Evolutionary conservation across 805 yeast species (phyloP).

Genomic region (Komagataella mondaviorum): DNA sequence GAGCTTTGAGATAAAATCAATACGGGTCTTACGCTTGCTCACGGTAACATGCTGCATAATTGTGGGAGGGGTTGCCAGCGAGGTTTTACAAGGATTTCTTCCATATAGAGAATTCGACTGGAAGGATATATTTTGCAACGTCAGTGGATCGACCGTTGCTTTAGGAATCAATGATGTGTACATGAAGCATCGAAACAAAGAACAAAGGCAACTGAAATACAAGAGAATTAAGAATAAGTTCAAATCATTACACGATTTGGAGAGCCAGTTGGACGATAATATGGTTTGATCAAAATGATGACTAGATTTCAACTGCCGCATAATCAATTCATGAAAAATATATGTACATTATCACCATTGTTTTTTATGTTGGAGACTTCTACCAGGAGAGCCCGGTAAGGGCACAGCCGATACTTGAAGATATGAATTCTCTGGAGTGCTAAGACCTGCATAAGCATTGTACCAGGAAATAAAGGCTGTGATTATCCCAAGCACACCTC

Average conservation of each 20-base stretch:
- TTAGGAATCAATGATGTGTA: slow-evolving; percentile 1
- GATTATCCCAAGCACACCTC: slow-evolving; percentile 52
- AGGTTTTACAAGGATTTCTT: slow-evolving; percentile 27
- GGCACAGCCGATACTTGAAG: slow-evolving; percentile 21
- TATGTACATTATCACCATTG: background rate
- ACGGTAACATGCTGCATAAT: slow-evolving; percentile 27
- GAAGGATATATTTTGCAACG: slow-evolving; percentile 17
- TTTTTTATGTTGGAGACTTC: slow-evolving; percentile 1
- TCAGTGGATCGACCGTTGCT: slow-evolving; percentile 1
- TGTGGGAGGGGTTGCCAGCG: slow-evolving; percentile 33
- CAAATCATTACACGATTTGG: slow-evolving; percentile 1
- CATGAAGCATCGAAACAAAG: background rate
- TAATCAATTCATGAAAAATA: background rate
- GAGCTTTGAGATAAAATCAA: slow-evolving; percentile 23
- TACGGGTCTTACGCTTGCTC: slow-evolving; percentile 16
- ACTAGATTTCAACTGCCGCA: background rate
- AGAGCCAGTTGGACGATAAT: background rate
- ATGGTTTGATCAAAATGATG: background rate
- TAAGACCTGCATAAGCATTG: slow-evolving; percentile 58
- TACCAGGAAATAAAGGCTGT: slow-evolving; percentile 55
- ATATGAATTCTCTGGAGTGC: slow-evolving; percentile 53
- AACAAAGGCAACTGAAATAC: background rate
- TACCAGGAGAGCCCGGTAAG: slow-evolving; percentile 15
- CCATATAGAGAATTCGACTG: slow-evolving; percentile 31
- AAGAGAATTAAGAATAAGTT: background rate